Percentiles rank a stretch among this genome's conserved stretches.
Conservation (phyloP, 202 grass and related monocot genomes). For the Eragrostis tef region DNA sequence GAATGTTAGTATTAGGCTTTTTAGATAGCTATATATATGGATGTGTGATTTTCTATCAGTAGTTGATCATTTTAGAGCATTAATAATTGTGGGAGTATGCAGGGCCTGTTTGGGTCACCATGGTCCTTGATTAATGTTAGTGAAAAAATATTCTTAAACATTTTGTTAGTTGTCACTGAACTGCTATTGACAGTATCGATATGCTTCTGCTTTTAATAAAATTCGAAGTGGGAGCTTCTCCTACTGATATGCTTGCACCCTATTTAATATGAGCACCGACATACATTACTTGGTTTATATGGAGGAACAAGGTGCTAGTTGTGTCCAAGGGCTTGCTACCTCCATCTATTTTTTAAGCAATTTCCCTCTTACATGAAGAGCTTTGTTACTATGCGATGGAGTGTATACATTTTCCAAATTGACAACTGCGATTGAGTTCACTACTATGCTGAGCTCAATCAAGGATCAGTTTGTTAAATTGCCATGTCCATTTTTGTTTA, state of each 20-base stretch:
- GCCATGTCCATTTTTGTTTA: conserved; percentile 1
- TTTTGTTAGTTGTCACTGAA: conserved; percentile 19
- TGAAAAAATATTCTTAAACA: neutral
- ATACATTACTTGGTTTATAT: conserved; percentile 4
- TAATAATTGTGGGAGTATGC: neutral
- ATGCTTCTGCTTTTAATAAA: too few relatives aligned
- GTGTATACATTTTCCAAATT: conserved; percentile 30
- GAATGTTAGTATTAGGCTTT: conserved; percentile 19
- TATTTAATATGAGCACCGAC: conserved; percentile 35
- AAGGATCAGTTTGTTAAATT: conserved; percentile 13
- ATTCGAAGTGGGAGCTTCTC: too few relatives aligned
- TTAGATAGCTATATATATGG: neutral
- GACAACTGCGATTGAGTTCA: conserved; percentile 14
- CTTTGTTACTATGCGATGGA: conserved; percentile 25
- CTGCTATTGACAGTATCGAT: neutral
- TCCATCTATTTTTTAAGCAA: conserved; percentile 13
- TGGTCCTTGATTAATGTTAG: neutral
- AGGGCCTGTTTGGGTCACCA: conserved; percentile 10
- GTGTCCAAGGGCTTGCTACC: neutral
- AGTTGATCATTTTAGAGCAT: neutral
- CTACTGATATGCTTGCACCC: neutral
- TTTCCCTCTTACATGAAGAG: neutral
- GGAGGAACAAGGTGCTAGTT: neutral
- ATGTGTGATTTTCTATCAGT: neutral
- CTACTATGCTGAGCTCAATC: conserved; percentile 23